Conservation (phyloP, 257 asterid genomes). For the Buddleja alternifolia region DNA sequence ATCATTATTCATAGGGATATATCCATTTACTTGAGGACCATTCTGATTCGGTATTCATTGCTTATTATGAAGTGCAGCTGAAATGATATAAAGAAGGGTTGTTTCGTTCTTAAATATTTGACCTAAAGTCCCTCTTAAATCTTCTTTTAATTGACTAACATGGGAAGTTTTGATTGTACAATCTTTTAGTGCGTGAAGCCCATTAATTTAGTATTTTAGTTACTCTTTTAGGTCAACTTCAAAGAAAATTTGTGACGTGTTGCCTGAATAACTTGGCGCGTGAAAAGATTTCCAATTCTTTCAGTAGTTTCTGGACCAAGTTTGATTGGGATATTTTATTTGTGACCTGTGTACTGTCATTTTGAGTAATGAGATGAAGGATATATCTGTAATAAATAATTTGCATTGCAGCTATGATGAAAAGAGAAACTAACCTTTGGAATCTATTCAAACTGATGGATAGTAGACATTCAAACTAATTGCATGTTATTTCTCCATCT, state of each 20-base stretch:
- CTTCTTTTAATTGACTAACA: not conserved
- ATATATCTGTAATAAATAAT: conserved; percentile 7
- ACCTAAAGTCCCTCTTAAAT: not conserved
- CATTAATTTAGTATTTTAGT: not conserved
- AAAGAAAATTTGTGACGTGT: not conserved
- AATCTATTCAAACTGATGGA: not conserved
- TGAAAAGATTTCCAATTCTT: not conserved
- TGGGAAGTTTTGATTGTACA: not conserved
- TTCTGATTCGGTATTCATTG: conserved; percentile 2
- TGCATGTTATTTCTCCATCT: not conserved
- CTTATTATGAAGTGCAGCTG: conserved; percentile 3
- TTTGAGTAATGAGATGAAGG: not conserved
- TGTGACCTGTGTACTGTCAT: not conserved
- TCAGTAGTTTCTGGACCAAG: not conserved
- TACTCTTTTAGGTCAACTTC: not conserved
- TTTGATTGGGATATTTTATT: conserved; percentile 1
- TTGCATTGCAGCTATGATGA: not conserved
- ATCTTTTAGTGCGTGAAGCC: not conserved
- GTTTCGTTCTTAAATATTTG: not conserved
- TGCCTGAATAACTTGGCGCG: conserved; percentile 13
- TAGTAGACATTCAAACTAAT: not conserved
- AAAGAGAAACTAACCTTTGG: not conserved
- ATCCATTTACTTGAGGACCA: conserved; percentile 4
- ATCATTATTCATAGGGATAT: not conserved
- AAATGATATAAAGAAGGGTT: not conserved